Base-by-base conservation (phyloP, 495 filamentous ascomycete genomes). In the Gamarada debralockiae region DNA sequence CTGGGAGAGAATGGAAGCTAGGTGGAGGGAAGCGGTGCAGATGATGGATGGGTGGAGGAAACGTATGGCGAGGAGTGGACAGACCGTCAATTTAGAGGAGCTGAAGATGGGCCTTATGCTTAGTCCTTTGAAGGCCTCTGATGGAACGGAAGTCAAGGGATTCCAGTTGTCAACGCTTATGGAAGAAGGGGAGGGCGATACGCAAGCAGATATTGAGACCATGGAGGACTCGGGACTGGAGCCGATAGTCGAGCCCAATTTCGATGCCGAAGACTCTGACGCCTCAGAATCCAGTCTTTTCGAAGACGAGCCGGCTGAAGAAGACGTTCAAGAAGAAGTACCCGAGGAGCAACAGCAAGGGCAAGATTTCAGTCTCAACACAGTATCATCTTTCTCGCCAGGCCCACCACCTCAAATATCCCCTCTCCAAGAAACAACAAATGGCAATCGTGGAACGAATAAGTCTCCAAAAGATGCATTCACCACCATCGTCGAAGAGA, bases 31-130 rank as follows among this genome's bases (percentile, higher is more conserved):
- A 56, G 87, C 92, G 1, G 81, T 97, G 2, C 76, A 80, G 25
- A 78, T 97, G 75, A 95, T 98, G 78, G 89, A 96, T 44, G 83
- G 87, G 23, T 97, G 95, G 93, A 85, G 92, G 52, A 85, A 82
- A 64, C 78, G 89, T 17, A 89, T 96, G 75, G 78, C 80, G 2
- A 79, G 83, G 46, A 87, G 83, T 50, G 91, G 91, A 13, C 82
- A 86, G 56, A 84, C 88, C 0, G 79, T 96, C 29, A 85, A 90
- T 57, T 74, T 92, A 22, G 90, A 95, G 23, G 91, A 96, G 63
- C 66, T 95, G 46, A 85, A 82, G 67, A 82, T 82, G 72, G 86
- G 89, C 0, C 72, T 96, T 65, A 74, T 74, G 22, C 75, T 90
- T 7, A 84, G 83, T 65, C 70, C 83, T 31, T 72, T 84, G 55